phyloP scores from a whole-genome alignment of 176 grass and related monocot species.

The Microstegium vimineum region DNA sequence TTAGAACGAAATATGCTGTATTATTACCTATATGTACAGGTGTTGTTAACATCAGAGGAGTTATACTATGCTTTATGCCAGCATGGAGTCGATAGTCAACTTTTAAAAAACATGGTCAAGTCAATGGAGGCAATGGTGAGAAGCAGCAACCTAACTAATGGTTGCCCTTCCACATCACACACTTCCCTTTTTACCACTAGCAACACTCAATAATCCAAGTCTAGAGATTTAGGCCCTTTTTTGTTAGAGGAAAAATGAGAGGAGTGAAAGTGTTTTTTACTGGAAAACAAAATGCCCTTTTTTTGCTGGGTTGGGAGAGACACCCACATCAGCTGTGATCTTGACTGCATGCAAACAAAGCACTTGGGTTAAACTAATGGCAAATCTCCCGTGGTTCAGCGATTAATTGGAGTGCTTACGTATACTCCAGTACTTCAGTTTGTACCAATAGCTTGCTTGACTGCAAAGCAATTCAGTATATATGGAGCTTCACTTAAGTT shows the following conservation, averaged over 20 bases:
- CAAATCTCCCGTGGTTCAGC: neutral
- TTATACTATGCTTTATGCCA: conserved; percentile 6
- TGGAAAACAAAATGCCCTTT: conserved; percentile 1
- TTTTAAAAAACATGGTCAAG: conserved; percentile 26
- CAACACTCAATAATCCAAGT: conserved; percentile 15
- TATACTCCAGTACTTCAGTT: neutral
- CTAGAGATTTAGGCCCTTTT: conserved; percentile 25
- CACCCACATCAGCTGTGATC: too few species aligned
- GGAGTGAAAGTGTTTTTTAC: conserved; percentile 14
- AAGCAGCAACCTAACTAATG: conserved; percentile 8
- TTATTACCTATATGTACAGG: neutral
- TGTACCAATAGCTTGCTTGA: neutral
- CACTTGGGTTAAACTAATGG: neutral
- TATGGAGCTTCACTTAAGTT: neutral
- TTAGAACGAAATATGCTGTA: neutral
- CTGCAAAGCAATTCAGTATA: neutral
- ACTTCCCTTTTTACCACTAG: conserved; percentile 15
- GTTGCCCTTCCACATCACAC: conserved; percentile 12
- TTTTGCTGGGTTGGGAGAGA: neutral
- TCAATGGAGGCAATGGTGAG: neutral
- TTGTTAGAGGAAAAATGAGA: conserved; percentile 43
- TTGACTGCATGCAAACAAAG: too few species aligned
- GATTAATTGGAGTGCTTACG: conserved; percentile 5
- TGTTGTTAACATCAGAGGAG: conserved; percentile 22
- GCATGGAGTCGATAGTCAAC: conserved; percentile 30